Conservation (phyloP, 2,329 filamentous ascomycete genomes). For the Beauveria australis region DNA sequence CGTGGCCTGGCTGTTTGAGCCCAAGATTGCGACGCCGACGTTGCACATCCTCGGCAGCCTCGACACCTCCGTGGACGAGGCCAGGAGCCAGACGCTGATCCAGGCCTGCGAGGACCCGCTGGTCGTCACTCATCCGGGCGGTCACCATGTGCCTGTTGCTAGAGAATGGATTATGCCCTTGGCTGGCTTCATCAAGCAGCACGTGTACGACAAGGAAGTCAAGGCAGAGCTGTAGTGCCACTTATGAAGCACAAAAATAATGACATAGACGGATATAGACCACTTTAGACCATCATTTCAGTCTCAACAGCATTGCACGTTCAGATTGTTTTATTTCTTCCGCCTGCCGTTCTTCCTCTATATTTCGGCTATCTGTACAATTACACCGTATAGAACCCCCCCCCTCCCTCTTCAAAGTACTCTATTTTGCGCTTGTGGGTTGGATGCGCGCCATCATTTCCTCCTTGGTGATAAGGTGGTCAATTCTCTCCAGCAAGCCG, state of each 20-base stretch:
- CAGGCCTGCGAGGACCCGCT: slow-evolving; percentile 50
- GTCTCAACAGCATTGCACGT: not conserved
- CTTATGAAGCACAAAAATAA: not conserved
- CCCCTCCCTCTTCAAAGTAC: not conserved
- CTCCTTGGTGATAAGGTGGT: slow-evolving; percentile 98
- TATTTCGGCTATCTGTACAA: slow-evolving; percentile 8
- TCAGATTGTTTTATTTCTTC: slow-evolving; percentile 1
- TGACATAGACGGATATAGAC: slow-evolving; percentile 12
- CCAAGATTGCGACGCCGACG: slow-evolving; percentile 65
- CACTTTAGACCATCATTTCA: not conserved
- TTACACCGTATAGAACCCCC: slow-evolving; percentile 1
- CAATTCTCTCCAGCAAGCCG: slow-evolving; percentile 79
- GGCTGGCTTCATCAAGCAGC: slow-evolving; percentile 57
- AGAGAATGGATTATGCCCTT: slow-evolving; percentile 74
- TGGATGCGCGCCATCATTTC: slow-evolving; percentile 99
- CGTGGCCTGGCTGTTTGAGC: slow-evolving; percentile 61
- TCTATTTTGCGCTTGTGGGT: slow-evolving; percentile 41
- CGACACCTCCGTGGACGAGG: slow-evolving; percentile 83
- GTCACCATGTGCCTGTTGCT: slow-evolving; percentile 79
- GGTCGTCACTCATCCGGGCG: slow-evolving; percentile 69
- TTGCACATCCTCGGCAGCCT: slow-evolving; percentile 76
- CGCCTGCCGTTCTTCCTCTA: not conserved
- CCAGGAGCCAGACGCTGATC: slow-evolving; percentile 56
- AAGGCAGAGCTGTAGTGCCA: slow-evolving; percentile 17
- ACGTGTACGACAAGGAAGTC: slow-evolving; percentile 21